Percentiles rank a stretch among this genome's conserved stretches.
Conservation (phyloP, 345 rosid species). For the Carallia brachiata region DNA sequence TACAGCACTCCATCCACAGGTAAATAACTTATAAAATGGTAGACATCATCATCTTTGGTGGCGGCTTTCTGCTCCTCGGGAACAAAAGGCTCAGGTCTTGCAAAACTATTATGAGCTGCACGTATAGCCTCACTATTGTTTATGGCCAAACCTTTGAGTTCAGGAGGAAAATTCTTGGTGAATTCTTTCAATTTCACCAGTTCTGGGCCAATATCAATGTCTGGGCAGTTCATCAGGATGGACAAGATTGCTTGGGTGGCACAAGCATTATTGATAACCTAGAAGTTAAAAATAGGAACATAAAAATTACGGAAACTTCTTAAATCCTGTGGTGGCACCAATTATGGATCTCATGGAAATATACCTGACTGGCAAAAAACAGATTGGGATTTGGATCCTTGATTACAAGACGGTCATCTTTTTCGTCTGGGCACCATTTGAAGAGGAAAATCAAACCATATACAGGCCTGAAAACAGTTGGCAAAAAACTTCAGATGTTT, state of each 20-base stretch:
- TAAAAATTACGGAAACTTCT: background rate
- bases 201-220: conserved; percentile 88
- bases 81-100: conserved; percentile 96
- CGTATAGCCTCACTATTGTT: conserved; percentile 94
- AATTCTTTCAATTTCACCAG: conserved; percentile 76
- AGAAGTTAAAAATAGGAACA: background rate
- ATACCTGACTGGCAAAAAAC: conserved; percentile 92
- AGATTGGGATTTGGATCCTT: conserved; percentile 75
- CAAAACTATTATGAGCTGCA: conserved; percentile 89
- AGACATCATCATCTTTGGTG: conserved; percentile 91
- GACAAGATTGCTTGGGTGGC: conserved; percentile 98
- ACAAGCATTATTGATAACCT: conserved; percentile 99
- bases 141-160: conserved; percentile 91
- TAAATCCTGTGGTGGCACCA: background rate
- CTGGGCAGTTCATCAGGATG: conserved; percentile 83
- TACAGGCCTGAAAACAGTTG: conserved; percentile 61
- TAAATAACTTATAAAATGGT: conserved; percentile 94
- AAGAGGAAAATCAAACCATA: conserved; percentile 95
- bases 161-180: conserved; percentile 87
- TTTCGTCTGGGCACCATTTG: conserved; percentile 93
- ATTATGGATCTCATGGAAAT: conserved; percentile 8
- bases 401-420: conserved; percentile 81
- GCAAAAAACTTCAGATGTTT: background rate
- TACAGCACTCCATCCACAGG: conserved; percentile 88
- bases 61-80: conserved; percentile 88